Percentiles rank a stretch among this genome's conserved stretches.
Evolutionary conservation across 2,329 filamentous ascomycete species (phyloP).

Genomic region (Clonostachys solani): DNA sequence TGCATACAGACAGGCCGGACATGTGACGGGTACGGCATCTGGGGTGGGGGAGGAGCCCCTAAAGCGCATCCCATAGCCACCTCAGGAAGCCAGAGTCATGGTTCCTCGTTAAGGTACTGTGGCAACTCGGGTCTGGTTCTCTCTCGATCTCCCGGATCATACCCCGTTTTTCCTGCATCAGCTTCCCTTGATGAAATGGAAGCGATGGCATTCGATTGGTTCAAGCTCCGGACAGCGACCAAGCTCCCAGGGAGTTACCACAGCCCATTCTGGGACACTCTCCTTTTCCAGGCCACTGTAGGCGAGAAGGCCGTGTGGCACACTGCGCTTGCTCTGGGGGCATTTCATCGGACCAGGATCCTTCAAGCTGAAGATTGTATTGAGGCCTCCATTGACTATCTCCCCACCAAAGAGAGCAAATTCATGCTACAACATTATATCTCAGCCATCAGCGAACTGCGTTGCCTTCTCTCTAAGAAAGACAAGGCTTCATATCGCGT

Average conservation of each 20-base stretch:
- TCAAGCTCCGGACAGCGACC: slow-evolving; percentile 26
- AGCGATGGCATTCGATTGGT: slow-evolving; percentile 32
- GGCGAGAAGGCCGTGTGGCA: slow-evolving; percentile 33
- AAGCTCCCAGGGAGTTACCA: slow-evolving; percentile 29
- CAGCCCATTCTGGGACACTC: slow-evolving; percentile 28
- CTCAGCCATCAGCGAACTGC: slow-evolving; percentile 27
- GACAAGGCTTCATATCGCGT: slow-evolving; percentile 22
- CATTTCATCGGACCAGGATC: slow-evolving; percentile 19
- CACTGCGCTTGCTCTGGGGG: slow-evolving; percentile 29
- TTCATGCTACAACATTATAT: slow-evolving; percentile 23
- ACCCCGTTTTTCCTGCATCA: background rate
- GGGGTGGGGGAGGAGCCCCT: slow-evolving; percentile 9
- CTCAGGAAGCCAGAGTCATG: background rate
- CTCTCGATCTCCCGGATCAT: too few relatives aligned
- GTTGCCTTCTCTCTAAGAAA: slow-evolving; percentile 19
- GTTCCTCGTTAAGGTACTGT: too few relatives aligned
- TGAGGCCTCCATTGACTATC: background rate
- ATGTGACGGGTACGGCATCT: slow-evolving; percentile 23
- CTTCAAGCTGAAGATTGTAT: background rate
- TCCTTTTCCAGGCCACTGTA: slow-evolving; percentile 27
- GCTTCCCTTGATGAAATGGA: slow-evolving; percentile 17
- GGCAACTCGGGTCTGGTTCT: too few relatives aligned
- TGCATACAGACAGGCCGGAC: slow-evolving; percentile 15
- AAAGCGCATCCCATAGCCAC: slow-evolving; percentile 8
- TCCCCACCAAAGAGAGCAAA: slow-evolving; percentile 11